Percentiles rank a stretch among this genome's conserved stretches.
phyloP scores from a whole-genome alignment of 306 rosid species.

The Glycyrrhiza uralensis region DNA sequence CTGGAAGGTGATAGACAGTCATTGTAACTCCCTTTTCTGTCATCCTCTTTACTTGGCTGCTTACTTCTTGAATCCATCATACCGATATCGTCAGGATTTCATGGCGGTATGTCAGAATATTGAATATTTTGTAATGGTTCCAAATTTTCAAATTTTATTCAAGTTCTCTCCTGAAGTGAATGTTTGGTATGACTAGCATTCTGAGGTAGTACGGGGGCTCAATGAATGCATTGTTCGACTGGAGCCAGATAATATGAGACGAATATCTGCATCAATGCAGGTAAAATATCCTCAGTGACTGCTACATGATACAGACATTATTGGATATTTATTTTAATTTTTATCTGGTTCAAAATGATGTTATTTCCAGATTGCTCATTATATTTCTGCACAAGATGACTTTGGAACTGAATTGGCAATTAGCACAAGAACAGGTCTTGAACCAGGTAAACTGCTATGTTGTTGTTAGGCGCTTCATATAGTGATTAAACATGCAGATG shows the following conservation, averaged over 20 bases:
- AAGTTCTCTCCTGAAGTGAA: constrained; percentile 37
- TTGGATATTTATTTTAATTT: constrained; percentile 6
- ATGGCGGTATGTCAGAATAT: constrained; percentile 58
- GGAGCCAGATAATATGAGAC: constrained; percentile 72
- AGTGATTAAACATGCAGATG: not conserved
- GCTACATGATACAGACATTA: not conserved
- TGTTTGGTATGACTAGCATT: constrained; percentile 52
- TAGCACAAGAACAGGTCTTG: constrained; percentile 90
- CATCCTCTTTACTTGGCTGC: constrained; percentile 92
- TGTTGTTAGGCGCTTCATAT: not conserved
- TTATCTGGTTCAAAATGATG: constrained; percentile 20
- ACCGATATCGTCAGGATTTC: constrained; percentile 76
- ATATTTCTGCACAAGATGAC: constrained; percentile 80
- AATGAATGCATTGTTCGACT: constrained; percentile 84
- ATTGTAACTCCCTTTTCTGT: constrained; percentile 70
- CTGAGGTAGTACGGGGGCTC: constrained; percentile 82
- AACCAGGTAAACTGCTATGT: constrained; percentile 61
- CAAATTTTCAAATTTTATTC: constrained; percentile 22
- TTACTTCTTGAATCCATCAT: constrained; percentile 90
- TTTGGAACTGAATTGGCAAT: constrained; percentile 97
- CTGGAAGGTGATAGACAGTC: constrained; percentile 81
- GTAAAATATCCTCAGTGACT: constrained; percentile 35
- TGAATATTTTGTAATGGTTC: constrained; percentile 14
- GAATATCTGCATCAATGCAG: constrained; percentile 90
- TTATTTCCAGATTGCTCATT: constrained; percentile 68